Evolutionary conservation across 2,329 filamentous ascomycete species (phyloP), one percentile per base, ranked within the genome.

Genomic region (Curvularia spicifera): DNA sequence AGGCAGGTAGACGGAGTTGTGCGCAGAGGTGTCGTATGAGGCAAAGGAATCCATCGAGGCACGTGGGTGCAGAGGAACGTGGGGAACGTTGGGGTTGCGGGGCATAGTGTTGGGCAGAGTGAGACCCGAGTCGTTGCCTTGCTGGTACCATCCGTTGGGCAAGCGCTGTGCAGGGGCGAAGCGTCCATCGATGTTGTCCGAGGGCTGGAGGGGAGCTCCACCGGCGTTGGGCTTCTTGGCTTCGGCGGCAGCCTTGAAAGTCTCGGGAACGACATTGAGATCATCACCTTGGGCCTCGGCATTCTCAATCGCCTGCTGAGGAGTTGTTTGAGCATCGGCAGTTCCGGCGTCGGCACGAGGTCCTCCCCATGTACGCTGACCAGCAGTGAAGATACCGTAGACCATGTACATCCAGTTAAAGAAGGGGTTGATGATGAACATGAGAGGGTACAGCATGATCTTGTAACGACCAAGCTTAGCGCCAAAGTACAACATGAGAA

Each of bases 381-480:
- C 93, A 29, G 93, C 93, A 0, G 94, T 97, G 77, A 96, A 95
- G 67, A 97, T 96, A 44, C 93, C 93, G 76, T 97, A 97, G 2
- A 97, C 90, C 90, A 97, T 97, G 80, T 98, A 98, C 57, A 92
- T 86, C 94, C 94, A 98, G 78, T 98, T 98, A 83, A 97, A 93
- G 73, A 98, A 96, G 0, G 95, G 94, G 72, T 97, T 98, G 63
- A 97, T 77, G 46, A 97, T 79, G 74, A 97, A 98, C 93, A 98
- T 97, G 62, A 98, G 70, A 0, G 94, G 94, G 74, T 98, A 98
- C 5, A 98, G 82, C 89, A 91, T 94, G 61, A 96, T 90, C 82
- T 99, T 98, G 81, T 89, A 97, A 10, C 95, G 86, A 60, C 89
- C 88, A 48, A 98, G 85, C 78, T 91, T 93, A 54, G 89, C 85